phyloP scores from a whole-genome alignment of 306 rosid species.

The Psophocarpus tetragonolobus region DNA sequence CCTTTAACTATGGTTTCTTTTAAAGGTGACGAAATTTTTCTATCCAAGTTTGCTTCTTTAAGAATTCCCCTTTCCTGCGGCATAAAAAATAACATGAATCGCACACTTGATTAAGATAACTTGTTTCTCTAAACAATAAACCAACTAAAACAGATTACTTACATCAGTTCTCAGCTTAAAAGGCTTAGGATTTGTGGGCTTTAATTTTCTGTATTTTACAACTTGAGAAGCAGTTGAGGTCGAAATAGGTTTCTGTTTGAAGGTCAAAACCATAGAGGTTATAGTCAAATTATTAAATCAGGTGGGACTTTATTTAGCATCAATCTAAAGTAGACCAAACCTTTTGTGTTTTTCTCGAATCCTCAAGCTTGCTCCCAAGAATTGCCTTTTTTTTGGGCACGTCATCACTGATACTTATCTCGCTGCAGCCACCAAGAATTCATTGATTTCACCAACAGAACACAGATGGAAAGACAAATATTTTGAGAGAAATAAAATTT shows the following conservation, averaged over 20 bases:
- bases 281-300: constrained; percentile 2
- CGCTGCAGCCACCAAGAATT: constrained; percentile 44
- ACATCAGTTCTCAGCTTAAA: constrained; percentile 96
- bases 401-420: constrained; percentile 7
- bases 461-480: neutral
- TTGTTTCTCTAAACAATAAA: neutral
- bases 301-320: neutral
- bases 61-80: constrained; percentile 88
- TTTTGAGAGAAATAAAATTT: constrained; percentile 16
- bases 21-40: constrained; percentile 50
- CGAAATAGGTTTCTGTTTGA: constrained; percentile 50
- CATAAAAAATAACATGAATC: constrained; percentile 22
- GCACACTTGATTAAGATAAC: neutral
- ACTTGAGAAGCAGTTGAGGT: constrained; percentile 48
- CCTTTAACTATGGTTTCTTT: constrained; percentile 51
- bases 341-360: constrained; percentile 48
- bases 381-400: constrained; percentile 32
- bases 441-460: constrained; percentile 12
- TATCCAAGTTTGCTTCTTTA: constrained; percentile 83
- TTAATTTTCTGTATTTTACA: constrained; percentile 68
- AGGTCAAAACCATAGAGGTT: constrained; percentile 22
- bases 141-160: constrained; percentile 39
- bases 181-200: constrained; percentile 90
- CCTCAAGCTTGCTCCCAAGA: constrained; percentile 55
- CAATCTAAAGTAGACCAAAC: constrained; percentile 38